These are phyloP conservation scores for Gentiana straminea DNA, from an alignment of 257 asterid species.

Conservation along the genomic window DNA sequence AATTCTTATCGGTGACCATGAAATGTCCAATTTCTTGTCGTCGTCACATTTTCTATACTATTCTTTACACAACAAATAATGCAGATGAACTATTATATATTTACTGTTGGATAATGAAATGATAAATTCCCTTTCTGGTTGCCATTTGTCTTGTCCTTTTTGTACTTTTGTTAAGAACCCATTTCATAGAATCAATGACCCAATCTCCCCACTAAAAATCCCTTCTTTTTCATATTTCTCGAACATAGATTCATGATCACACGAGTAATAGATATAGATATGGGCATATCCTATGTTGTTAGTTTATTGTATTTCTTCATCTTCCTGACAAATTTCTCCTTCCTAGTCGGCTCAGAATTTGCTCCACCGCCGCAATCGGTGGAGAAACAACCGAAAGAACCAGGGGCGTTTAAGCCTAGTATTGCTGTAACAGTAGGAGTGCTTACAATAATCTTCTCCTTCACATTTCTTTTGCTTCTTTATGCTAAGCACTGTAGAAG, in stretches of 20 bases:
- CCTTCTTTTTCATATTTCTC: conserved; percentile 7
- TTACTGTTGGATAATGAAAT: too few relatives aligned
- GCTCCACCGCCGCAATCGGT: conserved; percentile 16
- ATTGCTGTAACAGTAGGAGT: conserved; percentile 42
- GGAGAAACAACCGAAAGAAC: neutral
- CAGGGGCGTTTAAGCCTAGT: conserved; percentile 38
- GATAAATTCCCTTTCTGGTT: neutral
- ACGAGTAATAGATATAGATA: conserved; percentile 9
- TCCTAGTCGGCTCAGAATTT: neutral
- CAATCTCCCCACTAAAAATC: conserved; percentile 2
- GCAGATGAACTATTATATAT: too few relatives aligned
- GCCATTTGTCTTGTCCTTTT: conserved; percentile 16
- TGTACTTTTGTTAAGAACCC: conserved; percentile 8
- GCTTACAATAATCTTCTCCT: conserved; percentile 47
- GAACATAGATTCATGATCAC: neutral
- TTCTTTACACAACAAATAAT: neutral
- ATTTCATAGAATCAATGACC: neutral
- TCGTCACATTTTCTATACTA: conserved; percentile 1
- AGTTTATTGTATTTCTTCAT: conserved; percentile 6
- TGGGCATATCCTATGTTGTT: conserved; percentile 22
- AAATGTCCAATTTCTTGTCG: conserved; percentile 11
- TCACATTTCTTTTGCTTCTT: conserved; percentile 48
- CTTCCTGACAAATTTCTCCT: neutral
- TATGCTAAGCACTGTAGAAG: conserved; percentile 65
- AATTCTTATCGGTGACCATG: conserved; percentile 1